These are phyloP conservation scores for Auricularia sp. DNA, from an alignment of 768 basidiomycete genomes.

Conservation along the genomic window DNA sequence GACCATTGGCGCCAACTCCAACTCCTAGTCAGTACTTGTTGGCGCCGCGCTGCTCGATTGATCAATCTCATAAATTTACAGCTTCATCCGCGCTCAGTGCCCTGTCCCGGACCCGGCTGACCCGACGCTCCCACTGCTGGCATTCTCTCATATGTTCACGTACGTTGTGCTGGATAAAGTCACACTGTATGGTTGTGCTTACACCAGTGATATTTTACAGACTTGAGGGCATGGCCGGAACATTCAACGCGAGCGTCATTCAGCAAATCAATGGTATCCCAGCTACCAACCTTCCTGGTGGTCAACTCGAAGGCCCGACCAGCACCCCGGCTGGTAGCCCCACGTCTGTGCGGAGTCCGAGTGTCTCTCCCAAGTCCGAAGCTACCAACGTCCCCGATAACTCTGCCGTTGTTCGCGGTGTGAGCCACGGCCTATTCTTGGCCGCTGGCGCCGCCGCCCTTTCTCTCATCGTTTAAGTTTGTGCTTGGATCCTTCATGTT, in stretches of 20 bases:
- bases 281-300: neutral
- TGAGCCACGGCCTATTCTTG: neutral
- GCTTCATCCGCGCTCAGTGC: constrained; percentile 2
- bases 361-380: neutral
- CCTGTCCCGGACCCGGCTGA: neutral
- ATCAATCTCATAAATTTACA: neutral
- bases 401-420: neutral
- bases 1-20: constrained; percentile 4
- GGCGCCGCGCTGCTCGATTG: neutral
- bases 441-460: neutral
- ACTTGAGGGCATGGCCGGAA: neutral
- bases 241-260: neutral
- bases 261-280: neutral
- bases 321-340: neutral
- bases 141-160: neutral
- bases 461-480: neutral
- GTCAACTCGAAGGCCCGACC: neutral
- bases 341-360: neutral
- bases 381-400: neutral
- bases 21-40: neutral
- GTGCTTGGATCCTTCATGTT: too few relatives aligned
- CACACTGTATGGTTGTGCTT: neutral
- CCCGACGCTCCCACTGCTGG: neutral
- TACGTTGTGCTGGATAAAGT: neutral
- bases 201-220: neutral